These are phyloP conservation scores for Debaryomycetaceae sp. DNA, from an alignment of 1,139 yeast genomes.

Conservation along the genomic window DNA sequence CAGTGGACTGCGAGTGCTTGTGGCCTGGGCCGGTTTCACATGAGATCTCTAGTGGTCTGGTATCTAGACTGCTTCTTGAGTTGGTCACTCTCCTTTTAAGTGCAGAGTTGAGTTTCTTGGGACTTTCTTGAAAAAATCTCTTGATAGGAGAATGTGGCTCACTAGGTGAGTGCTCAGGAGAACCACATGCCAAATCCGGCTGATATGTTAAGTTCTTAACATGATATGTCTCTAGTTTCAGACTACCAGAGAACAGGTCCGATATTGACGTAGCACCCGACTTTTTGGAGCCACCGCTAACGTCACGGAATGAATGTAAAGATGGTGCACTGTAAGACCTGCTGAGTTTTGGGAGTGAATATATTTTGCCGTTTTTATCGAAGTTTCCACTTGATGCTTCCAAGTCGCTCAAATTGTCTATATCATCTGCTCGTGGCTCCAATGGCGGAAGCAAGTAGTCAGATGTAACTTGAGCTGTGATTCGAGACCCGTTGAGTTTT, in stretches of 20 bases:
- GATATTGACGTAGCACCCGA: neutral
- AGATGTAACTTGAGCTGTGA: neutral
- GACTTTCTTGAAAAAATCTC: slow-evolving; percentile 32
- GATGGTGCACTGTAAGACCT: slow-evolving; percentile 42
- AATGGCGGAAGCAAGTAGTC: slow-evolving; percentile 19
- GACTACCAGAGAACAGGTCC: slow-evolving; percentile 2
- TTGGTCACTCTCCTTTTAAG: slow-evolving; percentile 21
- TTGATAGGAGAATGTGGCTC: slow-evolving; percentile 29
- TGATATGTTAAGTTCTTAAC: neutral
- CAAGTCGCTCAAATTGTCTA: slow-evolving; percentile 29
- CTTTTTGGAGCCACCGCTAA: neutral
- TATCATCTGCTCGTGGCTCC: slow-evolving; percentile 18
- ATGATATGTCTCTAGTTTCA: neutral
- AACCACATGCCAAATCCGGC: slow-evolving; percentile 5
- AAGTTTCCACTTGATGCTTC: slow-evolving; percentile 3
- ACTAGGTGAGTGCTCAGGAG: slow-evolving; percentile 11
- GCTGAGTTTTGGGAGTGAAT: slow-evolving; percentile 18
- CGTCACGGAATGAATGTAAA: slow-evolving; percentile 32
- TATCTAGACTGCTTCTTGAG: slow-evolving; percentile 15
- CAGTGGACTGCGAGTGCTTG: slow-evolving; percentile 26
- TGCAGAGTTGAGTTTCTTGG: slow-evolving; percentile 25
- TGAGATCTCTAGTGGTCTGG: slow-evolving; percentile 2
- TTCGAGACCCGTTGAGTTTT: neutral
- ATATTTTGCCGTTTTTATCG: neutral
- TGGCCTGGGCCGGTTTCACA: slow-evolving; percentile 10